These are phyloP conservation scores for Aspergillus uvarum DNA, from an alignment of 2,329 filamentous ascomycete species.

Conservation along the genomic window DNA sequence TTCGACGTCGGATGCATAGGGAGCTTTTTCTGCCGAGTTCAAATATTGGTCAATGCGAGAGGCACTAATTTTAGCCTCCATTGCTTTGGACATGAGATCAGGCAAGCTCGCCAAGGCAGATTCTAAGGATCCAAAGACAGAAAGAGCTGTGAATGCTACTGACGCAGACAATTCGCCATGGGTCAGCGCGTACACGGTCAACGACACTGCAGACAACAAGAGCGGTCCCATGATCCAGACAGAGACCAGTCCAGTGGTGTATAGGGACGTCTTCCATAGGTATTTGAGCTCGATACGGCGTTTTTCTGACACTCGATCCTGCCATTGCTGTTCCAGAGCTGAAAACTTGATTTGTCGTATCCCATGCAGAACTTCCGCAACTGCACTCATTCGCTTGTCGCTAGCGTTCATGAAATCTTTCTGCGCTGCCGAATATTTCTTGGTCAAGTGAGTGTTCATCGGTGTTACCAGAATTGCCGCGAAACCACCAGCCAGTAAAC, in stretches of 20 bases:
- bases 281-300: slow-evolving; percentile 64
- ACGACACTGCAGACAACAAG: slow-evolving; percentile 67
- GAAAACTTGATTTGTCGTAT: slow-evolving; percentile 83
- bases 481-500: slow-evolving; percentile 63
- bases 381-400: slow-evolving; percentile 69
- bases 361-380: slow-evolving; percentile 72
- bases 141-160: slow-evolving; percentile 74
- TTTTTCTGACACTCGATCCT: slow-evolving; percentile 63
- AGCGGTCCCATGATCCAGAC: slow-evolving; percentile 74
- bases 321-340: slow-evolving; percentile 72
- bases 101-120: slow-evolving; percentile 69
- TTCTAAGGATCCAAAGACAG: slow-evolving; percentile 72
- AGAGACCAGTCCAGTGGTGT: slow-evolving; percentile 61
- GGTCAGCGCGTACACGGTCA: slow-evolving; percentile 66
- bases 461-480: slow-evolving; percentile 65
- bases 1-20: slow-evolving; percentile 52
- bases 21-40: slow-evolving; percentile 63
- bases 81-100: slow-evolving; percentile 66
- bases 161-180: slow-evolving; percentile 66
- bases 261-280: slow-evolving; percentile 65
- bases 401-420: slow-evolving; percentile 71
- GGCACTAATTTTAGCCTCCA: slow-evolving; percentile 73
- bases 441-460: slow-evolving; percentile 66
- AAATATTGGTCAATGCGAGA: slow-evolving; percentile 72
- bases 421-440: slow-evolving; percentile 62